A percentile compares a stretch with the other conserved stretches of the same genome.
Conservation (phyloP, 129 eudicot genomes). For the Apium graveolens region DNA sequence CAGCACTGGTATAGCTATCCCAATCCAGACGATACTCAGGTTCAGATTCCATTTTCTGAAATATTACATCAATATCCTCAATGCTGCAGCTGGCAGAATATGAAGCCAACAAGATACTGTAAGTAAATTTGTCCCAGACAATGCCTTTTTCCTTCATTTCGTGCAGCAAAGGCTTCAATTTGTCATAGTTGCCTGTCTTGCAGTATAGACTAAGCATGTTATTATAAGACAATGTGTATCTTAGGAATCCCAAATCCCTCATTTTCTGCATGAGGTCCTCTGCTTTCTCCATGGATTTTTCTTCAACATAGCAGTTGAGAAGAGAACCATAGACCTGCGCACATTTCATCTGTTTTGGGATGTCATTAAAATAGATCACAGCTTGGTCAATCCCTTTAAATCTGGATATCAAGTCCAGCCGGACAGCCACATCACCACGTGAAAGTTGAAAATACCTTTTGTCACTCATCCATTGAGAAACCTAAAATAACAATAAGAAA, state of each 20-base stretch:
- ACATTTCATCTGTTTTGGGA: conserved; percentile 22
- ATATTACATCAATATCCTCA: conserved; percentile 29
- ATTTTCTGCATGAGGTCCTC: conserved; percentile 41
- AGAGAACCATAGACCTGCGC: conserved; percentile 39
- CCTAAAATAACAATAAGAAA: neutral
- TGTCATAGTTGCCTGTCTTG: conserved; percentile 23
- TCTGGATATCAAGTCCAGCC: conserved; percentile 31
- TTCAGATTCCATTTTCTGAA: conserved; percentile 33
- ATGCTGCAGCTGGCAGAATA: conserved; percentile 26
- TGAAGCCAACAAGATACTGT: conserved; percentile 21
- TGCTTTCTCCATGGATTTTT: conserved; percentile 31
- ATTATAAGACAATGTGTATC: conserved; percentile 19
- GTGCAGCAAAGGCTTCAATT: conserved; percentile 20
- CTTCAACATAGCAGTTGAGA: conserved; percentile 29
- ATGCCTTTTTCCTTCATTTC: conserved; percentile 38
- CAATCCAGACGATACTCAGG: conserved; percentile 18
- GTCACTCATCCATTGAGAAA: conserved; percentile 31
- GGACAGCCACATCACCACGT: conserved; percentile 33
- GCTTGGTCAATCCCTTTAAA: conserved; percentile 35
- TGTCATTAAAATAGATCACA: conserved; percentile 24
- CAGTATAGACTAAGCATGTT: conserved; percentile 35
- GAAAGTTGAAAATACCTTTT: conserved; percentile 23
- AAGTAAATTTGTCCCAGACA: conserved; percentile 28
- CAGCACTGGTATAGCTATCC: conserved; percentile 31
- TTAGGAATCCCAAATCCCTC: conserved; percentile 31